Evolutionary conservation across 306 rosid genomes (phyloP).

Genomic region (Purshia tridentata): DNA sequence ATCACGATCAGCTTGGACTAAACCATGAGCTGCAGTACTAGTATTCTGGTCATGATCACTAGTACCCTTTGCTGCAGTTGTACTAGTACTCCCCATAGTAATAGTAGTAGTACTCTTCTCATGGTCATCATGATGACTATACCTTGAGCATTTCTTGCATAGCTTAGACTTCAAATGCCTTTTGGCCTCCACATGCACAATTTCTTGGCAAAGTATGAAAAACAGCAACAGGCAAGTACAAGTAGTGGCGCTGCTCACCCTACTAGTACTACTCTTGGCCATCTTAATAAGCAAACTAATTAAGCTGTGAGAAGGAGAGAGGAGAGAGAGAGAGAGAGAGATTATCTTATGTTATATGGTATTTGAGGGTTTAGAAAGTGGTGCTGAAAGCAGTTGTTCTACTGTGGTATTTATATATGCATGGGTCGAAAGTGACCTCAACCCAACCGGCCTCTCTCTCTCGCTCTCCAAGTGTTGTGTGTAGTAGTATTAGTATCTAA

Average conservation of each 20-base stretch:
- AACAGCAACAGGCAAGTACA: conserved; percentile 35
- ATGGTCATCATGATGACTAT: background rate
- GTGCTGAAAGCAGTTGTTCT: background rate
- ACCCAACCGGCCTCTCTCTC: background rate
- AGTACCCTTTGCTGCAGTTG: background rate
- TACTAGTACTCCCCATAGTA: background rate
- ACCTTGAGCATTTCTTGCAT: conserved; percentile 30
- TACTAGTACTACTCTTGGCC: conserved; percentile 27
- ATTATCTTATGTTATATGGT: background rate
- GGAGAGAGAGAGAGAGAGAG: background rate
- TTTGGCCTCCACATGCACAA: conserved; percentile 33
- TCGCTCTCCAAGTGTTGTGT: background rate
- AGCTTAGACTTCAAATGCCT: conserved; percentile 38
- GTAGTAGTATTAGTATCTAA: conserved; percentile 3
- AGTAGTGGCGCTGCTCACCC: background rate
- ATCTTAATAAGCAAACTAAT: conserved; percentile 1
- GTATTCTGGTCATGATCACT: background rate
- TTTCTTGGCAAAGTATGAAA: conserved; percentile 37
- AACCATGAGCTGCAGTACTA: background rate
- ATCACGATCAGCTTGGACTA: background rate
- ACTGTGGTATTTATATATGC: conserved; percentile 23
- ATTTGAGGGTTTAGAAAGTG: background rate
- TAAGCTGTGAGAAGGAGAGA: conserved; percentile 10
- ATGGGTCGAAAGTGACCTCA: background rate
- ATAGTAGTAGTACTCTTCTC: too few species aligned